Evolutionary conservation across 2,329 filamentous ascomycete genomes (phyloP).

Genomic region (Hypoxylon sp.): DNA sequence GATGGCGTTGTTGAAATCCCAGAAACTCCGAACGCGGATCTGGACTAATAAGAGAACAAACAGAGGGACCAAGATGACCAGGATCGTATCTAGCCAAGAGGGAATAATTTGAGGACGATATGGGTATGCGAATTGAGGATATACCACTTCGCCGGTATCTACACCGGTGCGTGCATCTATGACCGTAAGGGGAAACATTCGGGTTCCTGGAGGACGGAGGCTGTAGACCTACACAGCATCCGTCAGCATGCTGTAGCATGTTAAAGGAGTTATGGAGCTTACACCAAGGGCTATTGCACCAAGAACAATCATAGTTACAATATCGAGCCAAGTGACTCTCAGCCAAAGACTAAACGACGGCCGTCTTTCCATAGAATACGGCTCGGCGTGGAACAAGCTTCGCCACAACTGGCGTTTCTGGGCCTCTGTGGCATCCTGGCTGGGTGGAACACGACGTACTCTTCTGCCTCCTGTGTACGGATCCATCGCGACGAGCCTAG

Average conservation of each 20-base stretch:
- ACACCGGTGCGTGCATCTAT: conserved; percentile 67
- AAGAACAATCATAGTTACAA: conserved; percentile 71
- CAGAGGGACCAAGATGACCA: conserved; percentile 71
- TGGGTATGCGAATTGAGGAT: conserved; percentile 75
- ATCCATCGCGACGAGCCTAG: conserved; percentile 24
- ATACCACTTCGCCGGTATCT: conserved; percentile 72
- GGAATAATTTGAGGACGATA: conserved; percentile 73
- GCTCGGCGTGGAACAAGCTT: conserved; percentile 3
- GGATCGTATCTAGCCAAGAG: conserved; percentile 69
- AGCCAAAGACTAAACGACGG: conserved; percentile 64
- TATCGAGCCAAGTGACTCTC: conserved; percentile 70
- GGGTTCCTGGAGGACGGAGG: conserved; percentile 63
- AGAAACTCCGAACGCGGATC: conserved; percentile 69
- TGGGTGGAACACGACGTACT: conserved; percentile 20
- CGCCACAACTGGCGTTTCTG: conserved; percentile 16
- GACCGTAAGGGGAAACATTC: conserved; percentile 75
- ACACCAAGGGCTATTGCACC: conserved; percentile 60
- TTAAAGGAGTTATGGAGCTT: conserved; percentile 15
- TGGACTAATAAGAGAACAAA: conserved; percentile 70
- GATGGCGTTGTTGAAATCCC: conserved; percentile 74
- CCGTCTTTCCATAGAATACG: conserved; percentile 40
- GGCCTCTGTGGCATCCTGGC: conserved; percentile 4
- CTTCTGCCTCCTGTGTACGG: conserved; percentile 29
- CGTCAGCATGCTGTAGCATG: background rate
- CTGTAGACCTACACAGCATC: conserved; percentile 41